Evolutionary conservation across 495 filamentous ascomycete species (phyloP).

Genomic region (Talaromyces nanjingensis): DNA sequence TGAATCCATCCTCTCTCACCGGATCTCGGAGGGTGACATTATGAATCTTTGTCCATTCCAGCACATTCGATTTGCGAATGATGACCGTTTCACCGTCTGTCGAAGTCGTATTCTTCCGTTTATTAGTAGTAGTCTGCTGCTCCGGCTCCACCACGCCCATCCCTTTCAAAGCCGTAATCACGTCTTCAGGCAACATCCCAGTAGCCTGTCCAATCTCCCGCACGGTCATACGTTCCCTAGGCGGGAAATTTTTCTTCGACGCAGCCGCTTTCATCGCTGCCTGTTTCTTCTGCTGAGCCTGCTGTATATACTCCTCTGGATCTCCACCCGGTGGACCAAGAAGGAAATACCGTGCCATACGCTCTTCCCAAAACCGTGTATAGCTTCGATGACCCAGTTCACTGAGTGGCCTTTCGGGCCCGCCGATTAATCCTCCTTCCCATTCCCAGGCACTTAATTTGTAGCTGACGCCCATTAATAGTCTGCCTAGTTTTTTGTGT

Average conservation of each 20-base stretch:
- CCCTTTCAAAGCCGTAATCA: constrained; percentile 66
- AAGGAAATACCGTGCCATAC: constrained; percentile 62
- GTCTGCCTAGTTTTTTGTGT: constrained; percentile 74
- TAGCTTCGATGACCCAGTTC: constrained; percentile 77
- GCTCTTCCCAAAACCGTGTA: constrained; percentile 73
- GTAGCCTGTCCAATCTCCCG: constrained; percentile 55
- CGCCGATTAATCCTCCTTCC: constrained; percentile 62
- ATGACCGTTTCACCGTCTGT: constrained; percentile 25
- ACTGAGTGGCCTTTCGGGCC: constrained; percentile 88
- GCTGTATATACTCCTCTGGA: constrained; percentile 17
- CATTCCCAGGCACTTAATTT: constrained; percentile 77
- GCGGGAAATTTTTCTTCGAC: constrained; percentile 25
- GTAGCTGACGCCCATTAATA: constrained; percentile 91
- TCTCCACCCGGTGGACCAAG: constrained; percentile 19
- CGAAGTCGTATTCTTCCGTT: constrained; percentile 16
- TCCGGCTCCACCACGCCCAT: constrained; percentile 68
- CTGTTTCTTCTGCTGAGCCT: constrained; percentile 22
- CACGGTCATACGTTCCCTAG: constrained; percentile 41
- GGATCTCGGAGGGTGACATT: constrained; percentile 39
- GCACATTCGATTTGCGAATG: constrained; percentile 38
- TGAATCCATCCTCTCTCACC: constrained; percentile 41
- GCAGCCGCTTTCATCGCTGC: constrained; percentile 16
- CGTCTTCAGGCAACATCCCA: constrained; percentile 77
- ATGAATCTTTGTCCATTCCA: constrained; percentile 37
- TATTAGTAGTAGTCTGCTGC: constrained; percentile 14